These are phyloP conservation scores for Neurospora terricola DNA, from an alignment of 495 filamentous ascomycete genomes.

Conservation along the genomic window DNA sequence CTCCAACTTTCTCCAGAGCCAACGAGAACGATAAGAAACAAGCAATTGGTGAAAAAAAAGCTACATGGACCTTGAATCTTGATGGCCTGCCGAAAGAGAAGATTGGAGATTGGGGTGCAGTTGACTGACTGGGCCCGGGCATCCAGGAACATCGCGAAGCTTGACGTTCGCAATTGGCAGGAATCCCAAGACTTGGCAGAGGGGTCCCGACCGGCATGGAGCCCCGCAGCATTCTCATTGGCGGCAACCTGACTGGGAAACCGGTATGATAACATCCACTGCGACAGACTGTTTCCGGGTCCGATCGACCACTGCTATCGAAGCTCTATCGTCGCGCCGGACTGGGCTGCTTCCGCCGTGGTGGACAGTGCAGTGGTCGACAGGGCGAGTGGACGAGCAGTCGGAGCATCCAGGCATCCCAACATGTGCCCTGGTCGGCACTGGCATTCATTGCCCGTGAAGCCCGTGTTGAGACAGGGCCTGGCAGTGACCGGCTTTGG, in stretches of 20 bases:
- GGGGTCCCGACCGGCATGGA: background rate
- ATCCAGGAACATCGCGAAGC: background rate
- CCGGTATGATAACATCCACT: conserved; percentile 20
- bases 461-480: background rate
- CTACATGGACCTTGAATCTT: background rate
- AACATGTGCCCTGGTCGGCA: too few relatives aligned
- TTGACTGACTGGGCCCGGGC: background rate
- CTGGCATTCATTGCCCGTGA: background rate
- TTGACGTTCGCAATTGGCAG: background rate
- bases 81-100: background rate
- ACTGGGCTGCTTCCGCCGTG: background rate
- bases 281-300: conserved; percentile 8
- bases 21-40: background rate
- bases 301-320: conserved; percentile 2
- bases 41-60: background rate
- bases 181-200: background rate
- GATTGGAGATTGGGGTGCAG: background rate
- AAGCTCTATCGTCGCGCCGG: background rate
- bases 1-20: background rate
- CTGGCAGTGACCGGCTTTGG: background rate
- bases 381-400: background rate
- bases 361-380: background rate
- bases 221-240: conserved; percentile 8
- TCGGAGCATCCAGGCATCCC: too few relatives aligned
- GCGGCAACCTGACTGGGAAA: conserved; percentile 7